phyloP scores from a whole-genome alignment of 2,329 filamentous ascomycete genomes.

The Xylaria sp. region DNA sequence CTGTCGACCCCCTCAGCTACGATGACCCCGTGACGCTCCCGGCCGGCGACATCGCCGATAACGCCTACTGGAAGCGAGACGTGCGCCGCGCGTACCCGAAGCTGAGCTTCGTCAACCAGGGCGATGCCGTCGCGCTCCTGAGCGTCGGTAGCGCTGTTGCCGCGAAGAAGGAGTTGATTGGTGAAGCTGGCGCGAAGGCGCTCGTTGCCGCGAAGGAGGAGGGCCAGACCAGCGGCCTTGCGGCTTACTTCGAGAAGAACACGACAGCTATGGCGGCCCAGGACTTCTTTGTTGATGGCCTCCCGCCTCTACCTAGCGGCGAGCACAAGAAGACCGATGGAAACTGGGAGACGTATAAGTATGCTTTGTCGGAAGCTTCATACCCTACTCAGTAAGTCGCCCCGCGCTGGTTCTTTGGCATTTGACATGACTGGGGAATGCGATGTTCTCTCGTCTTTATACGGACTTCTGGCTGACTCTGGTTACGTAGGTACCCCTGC shows the following conservation, averaged over 20 bases:
- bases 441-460: not conserved
- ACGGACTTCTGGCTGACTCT: conserved; percentile 3
- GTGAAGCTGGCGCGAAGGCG: conserved; percentile 60
- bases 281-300: conserved; percentile 67
- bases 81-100: conserved; percentile 74
- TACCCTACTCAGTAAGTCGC: conserved; percentile 65
- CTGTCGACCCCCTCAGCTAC: conserved; percentile 63
- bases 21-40: conserved; percentile 78
- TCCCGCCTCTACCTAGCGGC: conserved; percentile 84
- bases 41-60: conserved; percentile 83
- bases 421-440: no score
- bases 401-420: no score
- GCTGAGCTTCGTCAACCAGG: conserved; percentile 74
- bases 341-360: conserved; percentile 62
- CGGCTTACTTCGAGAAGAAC: conserved; percentile 69
- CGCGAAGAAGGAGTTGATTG: conserved; percentile 79
- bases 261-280: conserved; percentile 35
- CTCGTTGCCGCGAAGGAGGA: conserved; percentile 72
- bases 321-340: conserved; percentile 47
- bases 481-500: conserved; percentile 50
- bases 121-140: conserved; percentile 78
- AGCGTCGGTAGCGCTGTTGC: conserved; percentile 73
- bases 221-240: conserved; percentile 58
- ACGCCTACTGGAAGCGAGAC: conserved; percentile 96
- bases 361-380: conserved; percentile 59